A percentile compares a stretch with the other conserved stretches of the same genome.
Evolutionary conservation across 2,329 filamentous ascomycete genomes (phyloP).

Genomic region (Clonostachys rhizophaga): DNA sequence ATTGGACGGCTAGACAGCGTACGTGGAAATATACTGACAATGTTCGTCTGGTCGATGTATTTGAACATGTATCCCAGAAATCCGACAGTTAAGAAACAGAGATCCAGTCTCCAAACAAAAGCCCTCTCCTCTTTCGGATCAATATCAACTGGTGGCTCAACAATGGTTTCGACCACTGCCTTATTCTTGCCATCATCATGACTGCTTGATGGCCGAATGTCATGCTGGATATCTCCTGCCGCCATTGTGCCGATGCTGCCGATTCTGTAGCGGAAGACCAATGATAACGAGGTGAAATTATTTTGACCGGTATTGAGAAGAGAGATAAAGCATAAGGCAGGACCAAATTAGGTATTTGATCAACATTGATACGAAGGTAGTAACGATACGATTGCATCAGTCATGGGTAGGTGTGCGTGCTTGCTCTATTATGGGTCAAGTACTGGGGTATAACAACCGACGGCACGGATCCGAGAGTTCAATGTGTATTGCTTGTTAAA

Average conservation of each 20-base stretch:
- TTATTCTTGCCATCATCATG: not conserved
- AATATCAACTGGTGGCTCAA: not conserved
- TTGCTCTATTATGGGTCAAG: no score
- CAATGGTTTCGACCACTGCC: not conserved
- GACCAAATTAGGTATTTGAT: no score
- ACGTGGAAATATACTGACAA: conserved; percentile 1
- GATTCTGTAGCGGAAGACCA: no score
- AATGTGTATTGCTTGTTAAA: no score
- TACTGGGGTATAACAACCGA: no score
- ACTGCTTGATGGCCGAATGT: not conserved
- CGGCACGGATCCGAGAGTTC: no score
- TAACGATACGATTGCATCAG: no score
- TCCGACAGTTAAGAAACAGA: not conserved
- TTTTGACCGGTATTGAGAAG: no score
- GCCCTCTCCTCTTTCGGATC: not conserved
- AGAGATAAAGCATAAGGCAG: no score
- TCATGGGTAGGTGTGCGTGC: no score
- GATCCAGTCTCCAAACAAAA: not conserved
- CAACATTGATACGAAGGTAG: no score
- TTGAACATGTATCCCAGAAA: conserved; percentile 12
- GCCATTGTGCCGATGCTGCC: not conserved
- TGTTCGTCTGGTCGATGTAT: conserved; percentile 21
- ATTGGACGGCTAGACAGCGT: not conserved
- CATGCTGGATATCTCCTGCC: not conserved
- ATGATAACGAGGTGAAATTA: no score